Evolutionary conservation across 768 basidiomycete species (phyloP).

Genomic region (Lentinula lateritia): DNA sequence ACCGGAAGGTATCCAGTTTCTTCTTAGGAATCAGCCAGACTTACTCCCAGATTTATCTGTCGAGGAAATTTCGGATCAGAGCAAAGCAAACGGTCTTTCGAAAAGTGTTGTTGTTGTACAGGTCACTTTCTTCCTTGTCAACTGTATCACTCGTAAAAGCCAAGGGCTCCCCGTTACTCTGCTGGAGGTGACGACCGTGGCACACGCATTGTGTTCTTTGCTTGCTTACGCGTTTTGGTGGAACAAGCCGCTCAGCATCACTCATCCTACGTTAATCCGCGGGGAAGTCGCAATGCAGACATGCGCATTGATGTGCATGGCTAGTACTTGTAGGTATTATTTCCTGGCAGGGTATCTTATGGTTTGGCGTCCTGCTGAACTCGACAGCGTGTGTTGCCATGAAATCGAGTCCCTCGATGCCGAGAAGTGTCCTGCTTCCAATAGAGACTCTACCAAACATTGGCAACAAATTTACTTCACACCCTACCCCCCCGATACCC

Average conservation of each 20-base stretch:
- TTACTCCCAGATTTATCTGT: neutral
- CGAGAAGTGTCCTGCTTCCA: neutral
- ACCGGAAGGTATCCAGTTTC: neutral
- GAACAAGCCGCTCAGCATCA: slow-evolving; percentile 17
- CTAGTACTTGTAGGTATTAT: neutral
- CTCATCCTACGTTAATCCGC: slow-evolving; percentile 5
- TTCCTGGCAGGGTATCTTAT: neutral
- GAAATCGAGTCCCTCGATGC: neutral
- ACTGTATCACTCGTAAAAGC: slow-evolving; percentile 8
- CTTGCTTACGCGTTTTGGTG: slow-evolving; percentile 17
- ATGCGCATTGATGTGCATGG: neutral
- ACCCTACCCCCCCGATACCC: too few relatives aligned
- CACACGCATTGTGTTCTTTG: slow-evolving; percentile 11
- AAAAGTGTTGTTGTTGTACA: slow-evolving; percentile 15
- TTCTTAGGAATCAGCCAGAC: neutral
- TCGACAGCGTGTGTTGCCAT: neutral
- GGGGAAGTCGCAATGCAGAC: neutral
- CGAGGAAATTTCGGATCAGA: slow-evolving; percentile 11
- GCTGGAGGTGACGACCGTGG: slow-evolving; percentile 16
- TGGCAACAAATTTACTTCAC: too few relatives aligned
- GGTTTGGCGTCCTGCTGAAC: neutral
- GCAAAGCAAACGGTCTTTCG: slow-evolving; percentile 12
- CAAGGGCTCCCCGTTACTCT: slow-evolving; percentile 11
- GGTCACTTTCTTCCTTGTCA: slow-evolving; percentile 13
- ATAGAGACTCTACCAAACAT: too few relatives aligned